Evolutionary conservation across 345 rosid species (phyloP), one percentile per base, ranked within the genome.

Genomic region (Jatropha curcas): DNA sequence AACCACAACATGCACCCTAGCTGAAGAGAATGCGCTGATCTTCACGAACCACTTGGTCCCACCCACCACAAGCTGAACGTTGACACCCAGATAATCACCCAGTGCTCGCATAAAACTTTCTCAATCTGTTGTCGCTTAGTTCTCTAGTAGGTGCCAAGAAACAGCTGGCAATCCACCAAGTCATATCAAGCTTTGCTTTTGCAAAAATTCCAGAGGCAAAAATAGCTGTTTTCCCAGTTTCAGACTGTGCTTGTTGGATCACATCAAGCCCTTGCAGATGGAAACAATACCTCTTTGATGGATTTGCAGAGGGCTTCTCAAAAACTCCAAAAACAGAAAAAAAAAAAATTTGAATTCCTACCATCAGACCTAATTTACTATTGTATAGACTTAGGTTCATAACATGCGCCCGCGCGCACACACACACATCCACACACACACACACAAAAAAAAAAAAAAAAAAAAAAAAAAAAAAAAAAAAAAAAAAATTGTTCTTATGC

Each of bases 241-340:
- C 71, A 22, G 71, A 71, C 10, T 76, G 79, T 43, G 78, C 78
- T 61, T 75, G 78, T 10, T 75, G 78, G 52, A 75, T 75, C 4
- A 75, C 78, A 75, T 68, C 79, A 31, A 77, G 68, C 78, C 78
- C 72, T 76, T 48, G 63, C 67, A 71, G 58, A 71, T 65, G 25
- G 76, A 76, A 22, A 77, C 72, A 35, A 77, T 77, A 25, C 80
- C 80, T 28, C 73, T 71, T 60, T 66, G 76, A 28, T 77, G 76
- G 33, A 77, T 77, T n/a, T 31, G 76, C 68, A 51, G 76, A 77
- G 20, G 76, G 80, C 76, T 77, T 77, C 80, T 77, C 80, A 60
- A 71, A 77, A 77, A 76, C 74, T 75, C 41, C 25, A n/a, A n/a
- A n/a, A n/a, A 52, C 53, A 41, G 1, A 16, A 45, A 45, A 71